Evolutionary conservation across 768 basidiomycete species (phyloP), one percentile per base, ranked within the genome.

Genomic region (Grammothele lineata): DNA sequence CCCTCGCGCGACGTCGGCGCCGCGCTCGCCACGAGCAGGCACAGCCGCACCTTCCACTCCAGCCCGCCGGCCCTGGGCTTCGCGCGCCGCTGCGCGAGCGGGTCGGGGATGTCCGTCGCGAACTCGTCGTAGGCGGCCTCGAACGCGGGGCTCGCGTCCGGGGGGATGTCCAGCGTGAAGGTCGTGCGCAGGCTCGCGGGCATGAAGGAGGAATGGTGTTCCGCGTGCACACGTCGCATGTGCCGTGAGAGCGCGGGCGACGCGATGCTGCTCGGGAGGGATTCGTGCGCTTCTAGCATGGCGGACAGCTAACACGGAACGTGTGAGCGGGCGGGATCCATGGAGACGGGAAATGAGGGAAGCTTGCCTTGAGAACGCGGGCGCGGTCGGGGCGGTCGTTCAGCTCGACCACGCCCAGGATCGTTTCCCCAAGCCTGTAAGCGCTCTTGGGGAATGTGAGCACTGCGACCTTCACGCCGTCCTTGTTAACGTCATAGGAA

Each of bases 401-500:
- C 52, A 98, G 62, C 59, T 91, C 85, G 19, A 99, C 84, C 0
- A 94, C 83, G 3, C 94, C 95, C 37, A 84, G 68, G 19, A 97
- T 82, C 0, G 92, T 93, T 68, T 99, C 94, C 3, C 95, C 95
- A 0, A 97, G 78, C 17, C 95, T 70, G 65, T 90, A 97, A 0
- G 90, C 87, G 33, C 85, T 83, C 67, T 97, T 97, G 21, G 88
- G 82, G 54, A 99, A 89, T 0, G 93, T 96, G 12, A 99, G 66
- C 30, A 89, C 83, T 5, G 95, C 94, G 48, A 98, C 92, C 34
- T 82, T 81, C 30, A 87, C 78, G 0, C 88, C 92, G 27, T 95
- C 91, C 70, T 97, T 96, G 61, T 84, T 88, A 45, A 97, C 92
- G 67, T 97, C 94, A 66, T 92, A 97, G 1, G 92, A 93, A 32